Percentiles rank a stretch among this genome's conserved stretches.
Evolutionary conservation across 371 early-diverging fungal genomes (phyloP).

Genomic region (Rhizopus microsporus): DNA sequence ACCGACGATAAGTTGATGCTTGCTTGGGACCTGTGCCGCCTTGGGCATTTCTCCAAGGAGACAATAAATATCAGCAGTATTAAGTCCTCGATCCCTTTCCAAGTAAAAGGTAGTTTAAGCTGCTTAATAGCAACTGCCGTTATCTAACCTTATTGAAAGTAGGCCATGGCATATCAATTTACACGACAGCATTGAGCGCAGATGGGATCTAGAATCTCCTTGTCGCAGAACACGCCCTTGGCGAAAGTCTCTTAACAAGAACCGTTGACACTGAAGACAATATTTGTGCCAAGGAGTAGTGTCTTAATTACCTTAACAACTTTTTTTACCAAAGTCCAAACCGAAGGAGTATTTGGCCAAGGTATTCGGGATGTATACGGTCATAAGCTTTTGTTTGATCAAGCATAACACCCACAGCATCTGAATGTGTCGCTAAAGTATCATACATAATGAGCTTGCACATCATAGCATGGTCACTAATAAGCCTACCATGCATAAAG

Average conservation of each 20-base stretch:
- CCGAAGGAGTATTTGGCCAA: constrained; percentile 1
- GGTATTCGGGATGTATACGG: constrained; percentile 14
- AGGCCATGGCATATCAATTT: constrained; percentile 9
- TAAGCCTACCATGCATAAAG: constrained; percentile 7
- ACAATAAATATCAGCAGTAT: constrained; percentile 4
- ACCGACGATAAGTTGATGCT: constrained; percentile 13
- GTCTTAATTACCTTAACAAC: too few relatives aligned
- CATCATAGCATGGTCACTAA: background rate
- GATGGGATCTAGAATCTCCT: constrained; percentile 11
- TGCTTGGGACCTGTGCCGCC: constrained; percentile 19
- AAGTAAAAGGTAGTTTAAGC: constrained; percentile 12
- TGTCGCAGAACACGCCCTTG: too few relatives aligned
- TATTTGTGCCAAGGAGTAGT: too few relatives aligned
- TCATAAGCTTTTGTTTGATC: constrained; percentile 22
- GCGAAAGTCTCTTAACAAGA: too few relatives aligned
- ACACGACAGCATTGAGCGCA: background rate
- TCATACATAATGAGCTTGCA: constrained; percentile 6
- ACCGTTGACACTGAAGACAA: too few relatives aligned
- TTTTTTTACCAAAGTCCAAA: too few relatives aligned
- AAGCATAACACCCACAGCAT: constrained; percentile 6
- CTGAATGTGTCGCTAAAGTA: background rate
- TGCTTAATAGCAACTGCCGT: constrained; percentile 4
- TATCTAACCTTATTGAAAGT: constrained; percentile 10
- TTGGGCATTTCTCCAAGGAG: constrained; percentile 9
- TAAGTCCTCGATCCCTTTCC: constrained; percentile 9